Evolutionary conservation across 148 eudicot species (phyloP), one percentile per base, ranked within the genome.

Genomic region (Bassia scoparia): DNA sequence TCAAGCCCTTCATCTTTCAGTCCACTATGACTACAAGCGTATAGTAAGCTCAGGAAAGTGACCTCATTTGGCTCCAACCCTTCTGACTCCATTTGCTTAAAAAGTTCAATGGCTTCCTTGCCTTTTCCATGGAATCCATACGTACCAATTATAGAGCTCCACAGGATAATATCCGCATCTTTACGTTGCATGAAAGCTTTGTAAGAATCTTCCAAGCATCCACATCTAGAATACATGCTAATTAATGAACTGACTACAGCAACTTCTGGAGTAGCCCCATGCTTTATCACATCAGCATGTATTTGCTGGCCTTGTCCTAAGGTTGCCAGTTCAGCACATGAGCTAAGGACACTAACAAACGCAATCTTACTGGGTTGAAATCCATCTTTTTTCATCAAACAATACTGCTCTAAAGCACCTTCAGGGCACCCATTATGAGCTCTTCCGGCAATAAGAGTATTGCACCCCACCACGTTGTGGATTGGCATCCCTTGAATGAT

Each of bases 111-210:
- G 2, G 93, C 96, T 73, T 87, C 81, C 72, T 89, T 76, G 52
- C 92, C 98, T 82, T 80, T 86, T 43, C 98, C 98, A 80, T 93
- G 96, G 73, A 90, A 87, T 44, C 90, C 96, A 75, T 90, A 93
- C 50, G 98, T 96, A 65, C 90, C 78, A 71, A 89, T 90, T 93
- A 93, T 89, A 10, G 96, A 83, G 79, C 90, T 89, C 92, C 88
- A 90, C 14, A 83, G 59, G 15, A 90, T 89, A 70, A 78, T 76
- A 81, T 93, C 88, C 24, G 73, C 83, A 27, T 76, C 82, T 50
- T 60, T 76, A 38, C 81, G 81, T 60, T 87, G 88, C 8, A 16
- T 74, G 78, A 93, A 93, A 43, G 78, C 81, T 80, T 80, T 90
- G 24, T 77, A 68, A n/a, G 98, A 87, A 30, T 93, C 89, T 17